Evolutionary conservation across 805 yeast species (phyloP).

Genomic region (Monosporozyma yasuniensis): DNA sequence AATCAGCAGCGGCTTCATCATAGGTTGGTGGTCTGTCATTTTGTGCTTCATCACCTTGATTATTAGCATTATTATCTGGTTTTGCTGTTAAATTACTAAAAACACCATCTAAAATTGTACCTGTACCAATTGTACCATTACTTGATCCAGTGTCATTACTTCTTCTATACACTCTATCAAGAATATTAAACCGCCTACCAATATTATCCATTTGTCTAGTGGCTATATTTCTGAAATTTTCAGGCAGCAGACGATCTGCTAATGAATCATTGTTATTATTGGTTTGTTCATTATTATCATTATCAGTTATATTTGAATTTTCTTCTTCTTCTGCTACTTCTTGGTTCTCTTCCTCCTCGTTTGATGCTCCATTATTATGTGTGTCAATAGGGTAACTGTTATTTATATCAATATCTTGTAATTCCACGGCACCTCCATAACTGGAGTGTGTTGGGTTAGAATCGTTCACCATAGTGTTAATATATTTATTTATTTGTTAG

Average conservation of each 20-base stretch:
- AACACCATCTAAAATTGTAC: slow-evolving; percentile 63
- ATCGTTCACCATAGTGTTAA: not conserved
- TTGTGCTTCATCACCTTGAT: slow-evolving; percentile 23
- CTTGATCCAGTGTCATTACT: slow-evolving; percentile 8
- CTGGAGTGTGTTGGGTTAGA: not conserved
- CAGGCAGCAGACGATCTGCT: slow-evolving; percentile 7
- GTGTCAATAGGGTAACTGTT: not conserved
- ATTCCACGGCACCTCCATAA: not conserved
- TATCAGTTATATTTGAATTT: not conserved
- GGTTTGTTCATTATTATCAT: not conserved
- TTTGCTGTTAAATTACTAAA: slow-evolving; percentile 87
- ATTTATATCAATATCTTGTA: not conserved
- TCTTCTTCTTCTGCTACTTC: not conserved
- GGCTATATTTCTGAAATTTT: slow-evolving; percentile 14
- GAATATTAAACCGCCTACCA: slow-evolving; percentile 33
- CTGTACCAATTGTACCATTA: slow-evolving; percentile 6
- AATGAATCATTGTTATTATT: slow-evolving; percentile 2
- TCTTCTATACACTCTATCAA: slow-evolving; percentile 31
- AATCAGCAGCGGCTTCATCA: slow-evolving; percentile 90
- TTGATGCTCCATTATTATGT: not conserved
- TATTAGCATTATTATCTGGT: slow-evolving; percentile 44
- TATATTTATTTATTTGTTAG: not conserved
- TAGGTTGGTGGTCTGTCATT: slow-evolving; percentile 72
- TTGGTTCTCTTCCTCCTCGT: not conserved
- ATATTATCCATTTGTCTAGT: slow-evolving; percentile 19